Conservation (phyloP, 768 basidiomycete genomes). For the Gelatoporia subvermispora region DNA sequence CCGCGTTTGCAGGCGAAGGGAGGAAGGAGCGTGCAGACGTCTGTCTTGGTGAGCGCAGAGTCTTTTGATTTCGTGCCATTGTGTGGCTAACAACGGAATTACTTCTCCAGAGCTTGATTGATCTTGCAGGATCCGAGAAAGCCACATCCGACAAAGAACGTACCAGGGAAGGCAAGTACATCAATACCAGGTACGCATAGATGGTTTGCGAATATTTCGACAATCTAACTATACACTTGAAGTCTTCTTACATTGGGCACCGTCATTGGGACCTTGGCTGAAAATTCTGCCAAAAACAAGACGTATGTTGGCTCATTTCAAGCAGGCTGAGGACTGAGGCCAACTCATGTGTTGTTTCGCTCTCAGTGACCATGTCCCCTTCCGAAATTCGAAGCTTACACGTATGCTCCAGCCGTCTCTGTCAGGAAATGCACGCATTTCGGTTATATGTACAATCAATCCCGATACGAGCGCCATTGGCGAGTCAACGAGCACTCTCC, state of each 20-base stretch:
- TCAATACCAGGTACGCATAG: constrained; percentile 70
- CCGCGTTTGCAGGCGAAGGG: constrained; percentile 71
- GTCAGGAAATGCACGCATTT: constrained; percentile 92
- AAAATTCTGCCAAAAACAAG: constrained; percentile 77
- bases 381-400: constrained; percentile 92
- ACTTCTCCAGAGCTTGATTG: constrained; percentile 70
- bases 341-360: background rate
- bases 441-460: constrained; percentile 94
- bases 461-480: constrained; percentile 73
- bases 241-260: constrained; percentile 90
- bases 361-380: constrained; percentile 85
- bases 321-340: background rate
- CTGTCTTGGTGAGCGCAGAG: constrained; percentile 52
- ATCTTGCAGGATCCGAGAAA: constrained; percentile 94
- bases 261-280: constrained; percentile 88
- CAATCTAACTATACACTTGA: background rate
- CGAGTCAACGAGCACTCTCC: constrained; percentile 84
- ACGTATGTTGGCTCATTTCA: constrained; percentile 32
- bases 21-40: constrained; percentile 74
- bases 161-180: constrained; percentile 94
- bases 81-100: background rate
- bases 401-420: constrained; percentile 92
- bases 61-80: background rate
- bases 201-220: background rate
- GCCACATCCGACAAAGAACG: constrained; percentile 94